Evolutionary conservation across 2,329 filamentous ascomycete species (phyloP), one percentile per base, ranked within the genome.

Genomic region (Podosphaera fusca): DNA sequence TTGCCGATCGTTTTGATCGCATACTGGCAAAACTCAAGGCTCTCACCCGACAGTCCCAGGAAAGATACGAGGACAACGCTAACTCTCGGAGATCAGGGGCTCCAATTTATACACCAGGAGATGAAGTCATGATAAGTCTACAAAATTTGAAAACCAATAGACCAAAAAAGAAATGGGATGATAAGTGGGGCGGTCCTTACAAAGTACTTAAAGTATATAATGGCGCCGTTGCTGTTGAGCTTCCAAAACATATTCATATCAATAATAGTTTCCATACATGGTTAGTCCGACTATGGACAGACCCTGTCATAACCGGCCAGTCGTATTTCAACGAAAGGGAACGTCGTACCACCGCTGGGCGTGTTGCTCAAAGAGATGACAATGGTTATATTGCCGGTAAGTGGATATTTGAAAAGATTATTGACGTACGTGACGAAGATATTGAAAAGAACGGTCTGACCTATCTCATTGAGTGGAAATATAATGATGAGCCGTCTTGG

Each of bases 381-480:
- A 36, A 55, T 46, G 34, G 55, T 45, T 56, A 55, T 31, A 35
- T 53, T 51, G 14, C 54, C 49, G 38, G 33, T 40, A 38, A 36
- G 55, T 56, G 21, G 51, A 54, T 57, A 21, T 21, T 21, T 21
- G 21, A 21, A 21, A 21, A 21, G 21, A 21, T 21, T 21, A 21
- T 21, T 21, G 58, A 80, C 79, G 78, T 72, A 82, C 80, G 82
- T 69, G 70, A 80, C 74, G 67, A 85, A 84, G 49, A 52, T 52
- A 14, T 12, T n/a, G 46, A 49, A 9, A 52, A 52, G 35, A 52
- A 52, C 2, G 49, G 49, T 31, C 35, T 52, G n/a, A 52, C 49
- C 35, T 52, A 52, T n/a, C 49, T 52, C 9, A 52, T 52, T 33
- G 21, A 21, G 21, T 21, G 21, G 21, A 21, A 21, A 21, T 21